These are phyloP conservation scores for Eucalyptus rudis DNA, from an alignment of 345 rosid species.

Conservation along the genomic window DNA sequence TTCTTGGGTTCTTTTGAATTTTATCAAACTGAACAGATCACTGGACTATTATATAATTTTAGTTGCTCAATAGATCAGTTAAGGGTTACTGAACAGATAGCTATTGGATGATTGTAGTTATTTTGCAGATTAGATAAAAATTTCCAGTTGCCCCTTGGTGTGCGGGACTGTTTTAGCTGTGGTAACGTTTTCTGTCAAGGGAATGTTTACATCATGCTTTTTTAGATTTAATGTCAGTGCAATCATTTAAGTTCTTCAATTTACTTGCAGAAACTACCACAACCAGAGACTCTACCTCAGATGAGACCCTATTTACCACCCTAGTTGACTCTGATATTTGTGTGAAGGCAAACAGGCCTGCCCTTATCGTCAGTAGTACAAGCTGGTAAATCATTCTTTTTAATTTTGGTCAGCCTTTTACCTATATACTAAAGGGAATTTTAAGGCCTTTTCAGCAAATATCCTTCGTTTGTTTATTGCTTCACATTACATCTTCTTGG, in stretches of 20 bases:
- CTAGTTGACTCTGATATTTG: constrained; percentile 16
- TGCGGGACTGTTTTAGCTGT: constrained; percentile 45
- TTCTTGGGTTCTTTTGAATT: not conserved
- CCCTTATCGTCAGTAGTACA: constrained; percentile 95
- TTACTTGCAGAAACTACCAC: constrained; percentile 4
- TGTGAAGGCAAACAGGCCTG: constrained; percentile 69
- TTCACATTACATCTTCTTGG: not conserved
- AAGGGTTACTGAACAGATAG: not conserved
- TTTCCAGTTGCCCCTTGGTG: constrained; percentile 37
- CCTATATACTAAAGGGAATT: not conserved
- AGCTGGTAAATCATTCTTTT: constrained; percentile 53
- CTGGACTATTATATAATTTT: not conserved
- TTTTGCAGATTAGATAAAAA: constrained; percentile 63
- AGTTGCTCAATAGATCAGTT: not conserved
- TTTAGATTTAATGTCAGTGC: not conserved
- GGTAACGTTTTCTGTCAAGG: constrained; percentile 24
- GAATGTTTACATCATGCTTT: not conserved
- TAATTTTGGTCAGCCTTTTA: not conserved
- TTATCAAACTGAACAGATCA: not conserved
- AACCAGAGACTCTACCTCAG: constrained; percentile 7
- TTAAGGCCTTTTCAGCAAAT: not conserved
- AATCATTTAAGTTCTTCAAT: not conserved
- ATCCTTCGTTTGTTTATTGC: not conserved
- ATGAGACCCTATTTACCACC: constrained; percentile 59
- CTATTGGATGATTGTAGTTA: constrained; percentile 34